These are phyloP conservation scores for Hypoxylon perforatum DNA, from an alignment of 495 filamentous ascomycete species.

Conservation along the genomic window DNA sequence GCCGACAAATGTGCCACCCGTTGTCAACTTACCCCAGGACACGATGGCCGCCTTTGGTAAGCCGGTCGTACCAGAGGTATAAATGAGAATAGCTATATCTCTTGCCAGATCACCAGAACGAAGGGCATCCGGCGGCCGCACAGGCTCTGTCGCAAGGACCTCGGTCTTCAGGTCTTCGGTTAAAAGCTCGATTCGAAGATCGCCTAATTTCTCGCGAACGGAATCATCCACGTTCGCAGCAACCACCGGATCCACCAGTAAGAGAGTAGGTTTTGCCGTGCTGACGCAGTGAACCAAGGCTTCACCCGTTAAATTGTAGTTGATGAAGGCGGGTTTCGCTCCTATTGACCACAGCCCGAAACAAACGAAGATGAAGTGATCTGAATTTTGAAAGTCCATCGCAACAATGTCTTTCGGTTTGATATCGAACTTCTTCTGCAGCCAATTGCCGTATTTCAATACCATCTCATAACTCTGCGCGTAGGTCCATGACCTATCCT, in stretches of 20 bases:
- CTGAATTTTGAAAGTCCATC: constrained; percentile 87
- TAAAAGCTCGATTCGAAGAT: constrained; percentile 70
- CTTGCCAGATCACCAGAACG: constrained; percentile 62
- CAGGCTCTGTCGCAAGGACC: constrained; percentile 63
- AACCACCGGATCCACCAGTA: constrained; percentile 81
- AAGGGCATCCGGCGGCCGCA: constrained; percentile 71
- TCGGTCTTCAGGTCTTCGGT: constrained; percentile 72
- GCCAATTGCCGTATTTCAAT: constrained; percentile 84
- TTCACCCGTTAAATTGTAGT: constrained; percentile 85
- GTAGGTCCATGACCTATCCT: constrained; percentile 82
- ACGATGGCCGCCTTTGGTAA: constrained; percentile 91
- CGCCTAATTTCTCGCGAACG: constrained; percentile 52
- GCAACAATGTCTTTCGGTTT: constrained; percentile 85
- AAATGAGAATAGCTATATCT: constrained; percentile 81
- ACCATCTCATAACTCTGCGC: constrained; percentile 79
- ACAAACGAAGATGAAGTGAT: constrained; percentile 83
- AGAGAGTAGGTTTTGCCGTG: constrained; percentile 72
- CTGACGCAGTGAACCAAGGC: constrained; percentile 83
- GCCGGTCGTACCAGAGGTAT: constrained; percentile 89
- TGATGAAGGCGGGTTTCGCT: constrained; percentile 91
- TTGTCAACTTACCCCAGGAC: constrained; percentile 74
- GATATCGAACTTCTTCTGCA: constrained; percentile 76
- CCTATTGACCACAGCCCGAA: constrained; percentile 91
- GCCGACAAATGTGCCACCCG: constrained; percentile 64
- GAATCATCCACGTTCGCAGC: constrained; percentile 59